These are phyloP conservation scores for Mentha longifolia DNA, from an alignment of 257 asterid species.

Conservation along the genomic window DNA sequence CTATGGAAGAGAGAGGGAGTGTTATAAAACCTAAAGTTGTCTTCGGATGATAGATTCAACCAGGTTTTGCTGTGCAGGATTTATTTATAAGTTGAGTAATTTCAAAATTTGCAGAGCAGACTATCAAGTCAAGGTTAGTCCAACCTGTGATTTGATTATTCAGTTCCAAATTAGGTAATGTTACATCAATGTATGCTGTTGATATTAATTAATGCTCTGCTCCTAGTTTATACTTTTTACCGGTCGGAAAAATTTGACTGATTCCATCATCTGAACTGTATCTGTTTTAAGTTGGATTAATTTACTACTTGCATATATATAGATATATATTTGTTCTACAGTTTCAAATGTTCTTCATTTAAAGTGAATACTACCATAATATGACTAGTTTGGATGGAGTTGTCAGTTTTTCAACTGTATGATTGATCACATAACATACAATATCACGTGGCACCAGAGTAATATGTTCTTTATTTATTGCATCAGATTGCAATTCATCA, in stretches of 20 bases:
- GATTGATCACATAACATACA: neutral
- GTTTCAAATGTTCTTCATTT: too few species aligned
- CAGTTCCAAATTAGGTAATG: slow-evolving; percentile 23
- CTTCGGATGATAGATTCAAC: neutral
- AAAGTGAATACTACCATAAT: slow-evolving; percentile 4
- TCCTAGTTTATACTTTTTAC: slow-evolving; percentile 2
- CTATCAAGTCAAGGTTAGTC: neutral
- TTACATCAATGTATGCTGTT: slow-evolving; percentile 26
- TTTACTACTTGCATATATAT: too few species aligned
- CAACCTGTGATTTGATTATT: slow-evolving; percentile 18
- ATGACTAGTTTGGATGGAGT: neutral
- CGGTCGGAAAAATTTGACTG: neutral
- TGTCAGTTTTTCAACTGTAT: slow-evolving; percentile 16
- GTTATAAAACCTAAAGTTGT: neutral
- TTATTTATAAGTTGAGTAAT: slow-evolving; percentile 2
- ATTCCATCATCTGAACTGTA: slow-evolving; percentile 9
- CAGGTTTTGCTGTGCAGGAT: slow-evolving; percentile 26
- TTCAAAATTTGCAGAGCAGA: slow-evolving; percentile 17
- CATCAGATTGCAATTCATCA: slow-evolving; percentile 21
- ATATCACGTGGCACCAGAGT: slow-evolving; percentile 3
- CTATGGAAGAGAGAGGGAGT: neutral
- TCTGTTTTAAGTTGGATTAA: too few species aligned
- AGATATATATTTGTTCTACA: too few species aligned
- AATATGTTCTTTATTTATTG: neutral
- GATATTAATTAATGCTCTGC: slow-evolving; percentile 6